phyloP scores from a whole-genome alignment of 2,329 filamentous ascomycete species.

The Ceratocystis destructans region DNA sequence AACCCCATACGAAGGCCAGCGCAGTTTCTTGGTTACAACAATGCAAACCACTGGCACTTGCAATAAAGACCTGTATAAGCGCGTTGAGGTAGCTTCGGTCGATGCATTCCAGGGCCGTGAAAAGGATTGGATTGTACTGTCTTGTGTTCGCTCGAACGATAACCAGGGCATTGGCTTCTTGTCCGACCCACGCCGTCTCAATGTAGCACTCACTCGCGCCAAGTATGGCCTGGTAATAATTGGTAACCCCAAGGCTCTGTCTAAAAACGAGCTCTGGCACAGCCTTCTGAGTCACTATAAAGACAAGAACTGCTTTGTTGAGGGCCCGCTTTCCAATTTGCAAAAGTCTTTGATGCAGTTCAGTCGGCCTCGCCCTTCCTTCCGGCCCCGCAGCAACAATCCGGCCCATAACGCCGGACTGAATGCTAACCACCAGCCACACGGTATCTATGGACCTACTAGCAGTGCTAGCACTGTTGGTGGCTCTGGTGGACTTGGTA shows the following conservation, averaged over 20 bases:
- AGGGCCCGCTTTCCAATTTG: slow-evolving; percentile 89
- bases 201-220: slow-evolving; percentile 89
- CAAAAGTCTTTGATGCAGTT: slow-evolving; percentile 93
- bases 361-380: slow-evolving; percentile 80
- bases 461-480: background rate
- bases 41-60: slow-evolving; percentile 97
- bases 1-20: slow-evolving; percentile 94
- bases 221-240: slow-evolving; percentile 95
- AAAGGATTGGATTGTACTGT: slow-evolving; percentile 97
- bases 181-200: slow-evolving; percentile 91
- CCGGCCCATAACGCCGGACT: slow-evolving; percentile 6
- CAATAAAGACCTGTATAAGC: slow-evolving; percentile 97
- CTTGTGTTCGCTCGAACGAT: slow-evolving; percentile 95
- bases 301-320: slow-evolving; percentile 87
- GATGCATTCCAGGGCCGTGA: slow-evolving; percentile 98
- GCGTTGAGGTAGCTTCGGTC: slow-evolving; percentile 94
- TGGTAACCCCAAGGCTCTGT: slow-evolving; percentile 91
- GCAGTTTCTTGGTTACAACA: slow-evolving; percentile 96
- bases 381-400: slow-evolving; percentile 43
- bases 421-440: slow-evolving; percentile 1
- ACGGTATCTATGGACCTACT: slow-evolving; percentile 21
- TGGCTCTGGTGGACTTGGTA: slow-evolving; percentile 14
- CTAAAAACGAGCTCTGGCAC: slow-evolving; percentile 97
- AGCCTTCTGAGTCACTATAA: slow-evolving; percentile 92
- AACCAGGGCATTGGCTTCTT: slow-evolving; percentile 98